Percentiles rank a stretch among this genome's conserved stretches.
Evolutionary conservation across 805 yeast genomes (phyloP).

Genomic region (Kodamaea laetipori): DNA sequence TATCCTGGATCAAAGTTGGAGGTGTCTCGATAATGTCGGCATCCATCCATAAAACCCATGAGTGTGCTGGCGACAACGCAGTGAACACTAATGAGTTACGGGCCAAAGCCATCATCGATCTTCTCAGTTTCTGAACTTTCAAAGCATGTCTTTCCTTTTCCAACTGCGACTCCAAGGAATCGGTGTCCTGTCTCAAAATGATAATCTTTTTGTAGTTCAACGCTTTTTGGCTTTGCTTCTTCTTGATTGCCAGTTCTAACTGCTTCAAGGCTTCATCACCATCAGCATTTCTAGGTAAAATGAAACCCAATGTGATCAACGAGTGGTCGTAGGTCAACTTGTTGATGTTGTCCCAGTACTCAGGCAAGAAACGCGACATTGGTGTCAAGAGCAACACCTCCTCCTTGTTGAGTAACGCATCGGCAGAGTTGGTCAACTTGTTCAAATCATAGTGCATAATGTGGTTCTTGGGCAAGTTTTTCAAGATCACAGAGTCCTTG

Average conservation of each 20-base stretch:
- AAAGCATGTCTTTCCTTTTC: slow-evolving; percentile 93
- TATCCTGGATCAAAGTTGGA: slow-evolving; percentile 76
- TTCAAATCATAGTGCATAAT: slow-evolving; percentile 85
- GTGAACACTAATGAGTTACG: slow-evolving; percentile 90
- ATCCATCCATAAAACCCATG: slow-evolving; percentile 97
- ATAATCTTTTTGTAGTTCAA: slow-evolving; percentile 80
- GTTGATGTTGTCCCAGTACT: slow-evolving; percentile 85
- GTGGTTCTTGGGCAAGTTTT: slow-evolving; percentile 68
- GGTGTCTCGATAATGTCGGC: slow-evolving; percentile 94
- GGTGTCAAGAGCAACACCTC: slow-evolving; percentile 88
- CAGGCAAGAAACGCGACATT: slow-evolving; percentile 79
- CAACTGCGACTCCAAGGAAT: slow-evolving; percentile 67
- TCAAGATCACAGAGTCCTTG: slow-evolving; percentile 56
- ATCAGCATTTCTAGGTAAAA: slow-evolving; percentile 76
- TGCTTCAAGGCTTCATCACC: slow-evolving; percentile 78
- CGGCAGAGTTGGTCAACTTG: slow-evolving; percentile 66
- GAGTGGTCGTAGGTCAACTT: slow-evolving; percentile 80
- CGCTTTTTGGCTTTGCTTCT: slow-evolving; percentile 60
- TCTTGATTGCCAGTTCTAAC: slow-evolving; percentile 75
- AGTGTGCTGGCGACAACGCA: slow-evolving; percentile 81
- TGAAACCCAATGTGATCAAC: slow-evolving; percentile 85
- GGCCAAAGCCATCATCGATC: slow-evolving; percentile 90
- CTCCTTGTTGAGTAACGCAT: slow-evolving; percentile 75
- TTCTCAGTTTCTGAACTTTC: slow-evolving; percentile 81
- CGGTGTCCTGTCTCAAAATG: slow-evolving; percentile 86